phyloP scores from a whole-genome alignment of 257 asterid genomes.

The Phtheirospermum japonicum region DNA sequence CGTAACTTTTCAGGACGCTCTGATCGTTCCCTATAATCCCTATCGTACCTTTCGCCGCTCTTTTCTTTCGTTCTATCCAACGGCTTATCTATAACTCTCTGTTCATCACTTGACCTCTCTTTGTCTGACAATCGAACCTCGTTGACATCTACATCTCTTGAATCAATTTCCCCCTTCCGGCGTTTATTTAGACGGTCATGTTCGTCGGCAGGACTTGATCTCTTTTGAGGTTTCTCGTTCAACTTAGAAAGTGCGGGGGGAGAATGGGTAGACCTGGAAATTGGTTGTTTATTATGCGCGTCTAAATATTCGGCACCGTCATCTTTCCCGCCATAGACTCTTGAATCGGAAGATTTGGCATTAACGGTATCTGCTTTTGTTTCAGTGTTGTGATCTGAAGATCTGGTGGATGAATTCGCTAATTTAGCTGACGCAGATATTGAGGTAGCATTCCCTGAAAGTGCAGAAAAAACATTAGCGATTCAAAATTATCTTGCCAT shows the following conservation, averaged over 20 bases:
- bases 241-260: conserved; percentile 54
- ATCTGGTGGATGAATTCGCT: conserved; percentile 43
- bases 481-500: conserved; percentile 35
- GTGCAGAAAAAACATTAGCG: conserved; percentile 42
- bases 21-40: conserved; percentile 71
- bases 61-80: conserved; percentile 79
- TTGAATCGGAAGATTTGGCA: conserved; percentile 53
- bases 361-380: conserved; percentile 44
- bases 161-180: conserved; percentile 75
- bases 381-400: conserved; percentile 54
- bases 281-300: conserved; percentile 41
- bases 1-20: conserved; percentile 86
- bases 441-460: conserved; percentile 51
- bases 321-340: conserved; percentile 56
- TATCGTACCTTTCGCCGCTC: conserved; percentile 72
- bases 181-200: conserved; percentile 83
- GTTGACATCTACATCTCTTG: conserved; percentile 59
- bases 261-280: conserved; percentile 68
- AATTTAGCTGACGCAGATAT: conserved; percentile 48
- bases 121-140: conserved; percentile 67
- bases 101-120: conserved; percentile 76
- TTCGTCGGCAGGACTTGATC: conserved; percentile 82
- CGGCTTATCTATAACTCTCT: conserved; percentile 53
- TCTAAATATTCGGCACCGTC: conserved; percentile 61
- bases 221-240: conserved; percentile 69